Percentiles rank a stretch among this genome's conserved stretches.
These are phyloP conservation scores for Celoporthe dispersa DNA, from an alignment of 2,329 filamentous ascomycete species.

Conservation along the genomic window DNA sequence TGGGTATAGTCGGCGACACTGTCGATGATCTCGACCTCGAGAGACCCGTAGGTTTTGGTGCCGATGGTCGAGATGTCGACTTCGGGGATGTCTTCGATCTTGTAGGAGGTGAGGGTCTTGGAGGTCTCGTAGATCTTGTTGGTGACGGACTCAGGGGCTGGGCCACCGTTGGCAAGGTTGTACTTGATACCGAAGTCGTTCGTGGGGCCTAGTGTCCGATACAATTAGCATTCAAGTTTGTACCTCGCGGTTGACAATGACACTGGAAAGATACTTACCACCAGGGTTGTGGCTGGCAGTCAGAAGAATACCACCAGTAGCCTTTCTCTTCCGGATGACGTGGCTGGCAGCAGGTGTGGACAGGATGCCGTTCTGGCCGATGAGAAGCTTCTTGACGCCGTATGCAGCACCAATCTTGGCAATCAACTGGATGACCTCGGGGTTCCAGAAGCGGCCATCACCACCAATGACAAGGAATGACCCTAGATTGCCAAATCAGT, in stretches of 20 bases:
- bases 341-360: slow-evolving; percentile 96
- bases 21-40: slow-evolving; percentile 96
- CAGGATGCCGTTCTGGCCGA: slow-evolving; percentile 95
- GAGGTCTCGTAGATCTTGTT: slow-evolving; percentile 97
- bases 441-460: slow-evolving; percentile 96
- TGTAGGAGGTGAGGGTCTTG: slow-evolving; percentile 89
- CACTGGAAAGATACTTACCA: slow-evolving; percentile 59
- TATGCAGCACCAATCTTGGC: slow-evolving; percentile 97
- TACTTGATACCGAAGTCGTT: slow-evolving; percentile 99
- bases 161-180: slow-evolving; percentile 95
- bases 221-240: slow-evolving; percentile 3
- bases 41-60: slow-evolving; percentile 77
- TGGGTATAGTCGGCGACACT: slow-evolving; percentile 88
- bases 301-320: slow-evolving; percentile 93
- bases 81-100: slow-evolving; percentile 84
- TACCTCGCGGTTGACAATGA: background rate
- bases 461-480: slow-evolving; percentile 95
- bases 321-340: slow-evolving; percentile 91
- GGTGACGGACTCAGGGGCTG: slow-evolving; percentile 92
- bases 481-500: slow-evolving; percentile 41
- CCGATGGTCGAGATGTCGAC: slow-evolving; percentile 85
- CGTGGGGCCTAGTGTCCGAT: slow-evolving; percentile 67
- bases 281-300: slow-evolving; percentile 98
- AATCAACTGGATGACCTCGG: slow-evolving; percentile 94
- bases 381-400: slow-evolving; percentile 97